Evolutionary conservation across 225 moss, liverwort and hornwort genomes (phyloP), one percentile per base, ranked within the genome.

Genomic region (Neckera pumila): DNA sequence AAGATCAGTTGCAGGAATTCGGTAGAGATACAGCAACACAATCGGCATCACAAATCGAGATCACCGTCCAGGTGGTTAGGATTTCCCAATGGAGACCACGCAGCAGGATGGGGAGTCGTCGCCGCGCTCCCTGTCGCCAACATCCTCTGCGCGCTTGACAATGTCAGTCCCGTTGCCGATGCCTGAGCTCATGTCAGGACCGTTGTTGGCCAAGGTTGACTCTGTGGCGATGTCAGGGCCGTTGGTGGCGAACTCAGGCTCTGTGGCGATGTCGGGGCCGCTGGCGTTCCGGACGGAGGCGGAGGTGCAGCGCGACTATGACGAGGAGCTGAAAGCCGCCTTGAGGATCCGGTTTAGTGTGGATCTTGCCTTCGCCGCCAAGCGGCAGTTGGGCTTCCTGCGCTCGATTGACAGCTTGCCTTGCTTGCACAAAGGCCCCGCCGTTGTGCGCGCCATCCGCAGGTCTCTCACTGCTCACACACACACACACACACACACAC

Each of bases 311-410:
- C 74, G 72, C 25, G 61, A 61, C 14, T 77, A 69, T 16, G 90
- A 70, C 19, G 90, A 87, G 83, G 93, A 91, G 82, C 83, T 90
- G 12, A 36, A 47, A 45, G 91, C 89, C 40, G 97, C 96, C 58
- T 89, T 89, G 83, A 91, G 92, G 28, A 92, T 97, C 76, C 79
- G 69, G 38, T 88, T 97, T 23, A 96, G 95, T 85, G 91, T 97
- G 72, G 93, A 97, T 90, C 93, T 97, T 47, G 94, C 91, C 17
- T 90, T 93, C 63, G 94, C 96, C 28, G 92, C 97, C 10, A 97
- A 95, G 89, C 93, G 94, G 31, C 94, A 94, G 91, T 90, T 97
- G 74, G 93, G 95, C 40, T 97, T 97, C 66, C 94, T 97, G n/a
- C 95, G 97, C 40, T 93, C 94, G 12, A 95, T 97, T 51, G 93